These are phyloP conservation scores for Aspergillus sp. DNA, from an alignment of 2,329 filamentous ascomycete species.

Conservation along the genomic window DNA sequence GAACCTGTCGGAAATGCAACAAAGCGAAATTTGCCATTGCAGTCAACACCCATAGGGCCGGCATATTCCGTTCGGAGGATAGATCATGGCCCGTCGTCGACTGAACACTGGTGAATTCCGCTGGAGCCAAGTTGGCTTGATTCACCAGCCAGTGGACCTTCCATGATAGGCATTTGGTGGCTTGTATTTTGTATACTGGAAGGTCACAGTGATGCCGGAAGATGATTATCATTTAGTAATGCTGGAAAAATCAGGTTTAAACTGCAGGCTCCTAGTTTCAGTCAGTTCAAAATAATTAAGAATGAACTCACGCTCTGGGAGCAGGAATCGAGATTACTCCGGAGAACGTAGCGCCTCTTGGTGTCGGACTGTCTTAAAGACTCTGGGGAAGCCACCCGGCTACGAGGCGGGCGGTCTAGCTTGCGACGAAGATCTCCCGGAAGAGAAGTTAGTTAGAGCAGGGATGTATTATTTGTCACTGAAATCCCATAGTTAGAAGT, in stretches of 20 bases:
- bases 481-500: background rate
- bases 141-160: background rate
- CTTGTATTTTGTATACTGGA: background rate
- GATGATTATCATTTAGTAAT: background rate
- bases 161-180: background rate
- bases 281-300: background rate
- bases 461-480: background rate
- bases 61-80: slow-evolving; percentile 15
- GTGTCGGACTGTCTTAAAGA: slow-evolving; percentile 9
- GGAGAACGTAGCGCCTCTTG: background rate
- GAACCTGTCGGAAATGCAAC: no score
- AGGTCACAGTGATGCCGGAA: background rate
- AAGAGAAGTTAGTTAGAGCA: background rate
- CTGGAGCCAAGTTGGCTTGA: background rate
- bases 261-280: background rate
- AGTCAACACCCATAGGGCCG: slow-evolving; percentile 9
- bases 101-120: slow-evolving; percentile 6
- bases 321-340: background rate
- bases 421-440: slow-evolving; percentile 14
- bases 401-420: no score
- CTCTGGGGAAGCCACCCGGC: background rate
- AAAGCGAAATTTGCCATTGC: background rate
- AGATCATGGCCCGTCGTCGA: slow-evolving; percentile 11
- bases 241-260: background rate
- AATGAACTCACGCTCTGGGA: background rate